Conservation (phyloP, 2,329 filamentous ascomycete genomes). For the Botryosphaeria dothidea region DNA sequence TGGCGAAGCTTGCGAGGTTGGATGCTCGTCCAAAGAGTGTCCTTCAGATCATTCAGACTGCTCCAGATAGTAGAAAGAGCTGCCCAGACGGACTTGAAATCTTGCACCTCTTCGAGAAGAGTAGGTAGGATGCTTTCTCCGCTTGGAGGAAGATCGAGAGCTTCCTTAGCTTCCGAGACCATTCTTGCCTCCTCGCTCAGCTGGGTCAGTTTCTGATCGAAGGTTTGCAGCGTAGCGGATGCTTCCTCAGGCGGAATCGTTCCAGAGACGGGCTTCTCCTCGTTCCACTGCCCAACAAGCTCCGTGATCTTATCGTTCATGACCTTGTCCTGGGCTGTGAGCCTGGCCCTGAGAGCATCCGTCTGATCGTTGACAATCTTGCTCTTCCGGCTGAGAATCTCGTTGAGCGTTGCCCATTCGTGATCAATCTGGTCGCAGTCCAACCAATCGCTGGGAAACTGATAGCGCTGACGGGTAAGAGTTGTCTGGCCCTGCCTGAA, state of each 20-base stretch:
- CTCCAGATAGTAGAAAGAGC: conserved; percentile 95
- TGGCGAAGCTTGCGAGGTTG: conserved; percentile 90
- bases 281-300: conserved; percentile 84
- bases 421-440: conserved; percentile 95
- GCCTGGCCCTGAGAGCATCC: conserved; percentile 92
- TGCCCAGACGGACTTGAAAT: conserved; percentile 99
- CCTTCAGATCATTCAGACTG: conserved; percentile 88
- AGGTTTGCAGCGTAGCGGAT: conserved; percentile 75
- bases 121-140: conserved; percentile 79
- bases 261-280: conserved; percentile 95
- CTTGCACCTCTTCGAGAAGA: conserved; percentile 92
- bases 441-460: conserved; percentile 91
- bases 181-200: conserved; percentile 88
- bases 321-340: conserved; percentile 87
- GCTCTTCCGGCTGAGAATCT: conserved; percentile 86
- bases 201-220: conserved; percentile 81
- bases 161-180: conserved; percentile 95
- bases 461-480: conserved; percentile 85
- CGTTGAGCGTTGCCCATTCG: conserved; percentile 91
- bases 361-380: conserved; percentile 97
- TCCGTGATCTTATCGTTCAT: conserved; percentile 86
- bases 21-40: conserved; percentile 91
- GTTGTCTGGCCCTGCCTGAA: conserved; percentile 96
- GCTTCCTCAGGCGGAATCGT: conserved; percentile 89
- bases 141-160: conserved; percentile 81